phyloP scores from a whole-genome alignment of 164 flowering plant genomes.

The Stephania yunnanensis region DNA sequence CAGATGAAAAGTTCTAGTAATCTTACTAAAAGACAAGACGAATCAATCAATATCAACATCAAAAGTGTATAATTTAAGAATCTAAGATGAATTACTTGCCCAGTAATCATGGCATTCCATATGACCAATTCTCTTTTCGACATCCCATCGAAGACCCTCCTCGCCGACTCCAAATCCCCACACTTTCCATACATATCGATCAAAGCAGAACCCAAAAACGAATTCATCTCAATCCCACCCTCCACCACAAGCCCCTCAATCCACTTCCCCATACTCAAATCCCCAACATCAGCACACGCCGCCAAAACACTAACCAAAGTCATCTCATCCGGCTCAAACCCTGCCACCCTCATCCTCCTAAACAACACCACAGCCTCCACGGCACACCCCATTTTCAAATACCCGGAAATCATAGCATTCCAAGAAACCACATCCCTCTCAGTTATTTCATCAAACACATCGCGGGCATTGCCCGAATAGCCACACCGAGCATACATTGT shows the following conservation, averaged over 20 bases:
- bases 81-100: constrained; percentile 1
- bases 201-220: constrained; percentile 5
- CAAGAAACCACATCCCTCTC: constrained; percentile 7
- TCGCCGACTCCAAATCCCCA: constrained; percentile 8
- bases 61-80: neutral
- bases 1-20: neutral
- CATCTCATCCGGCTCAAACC: constrained; percentile 8
- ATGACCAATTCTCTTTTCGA: constrained; percentile 2
- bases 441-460: constrained; percentile 5
- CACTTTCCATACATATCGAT: constrained; percentile 10
- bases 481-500: constrained; percentile 6
- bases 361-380: constrained; percentile 8
- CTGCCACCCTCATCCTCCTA: constrained; percentile 11
- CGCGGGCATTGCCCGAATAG: neutral
- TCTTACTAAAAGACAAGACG: neutral
- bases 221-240: neutral
- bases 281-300: constrained; percentile 9
- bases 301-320: constrained; percentile 13
- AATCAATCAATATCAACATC: neutral
- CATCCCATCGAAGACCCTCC: constrained; percentile 6
- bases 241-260: constrained; percentile 3
- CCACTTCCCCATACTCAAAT: constrained; percentile 3
- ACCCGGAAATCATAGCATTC: constrained; percentile 8
- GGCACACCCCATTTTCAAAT: constrained; percentile 4
- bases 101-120: constrained; percentile 11